Percentiles rank a stretch among this genome's conserved stretches.
phyloP scores from a whole-genome alignment of 148 eudicot genomes.

The Vaccinium corymbosum region DNA sequence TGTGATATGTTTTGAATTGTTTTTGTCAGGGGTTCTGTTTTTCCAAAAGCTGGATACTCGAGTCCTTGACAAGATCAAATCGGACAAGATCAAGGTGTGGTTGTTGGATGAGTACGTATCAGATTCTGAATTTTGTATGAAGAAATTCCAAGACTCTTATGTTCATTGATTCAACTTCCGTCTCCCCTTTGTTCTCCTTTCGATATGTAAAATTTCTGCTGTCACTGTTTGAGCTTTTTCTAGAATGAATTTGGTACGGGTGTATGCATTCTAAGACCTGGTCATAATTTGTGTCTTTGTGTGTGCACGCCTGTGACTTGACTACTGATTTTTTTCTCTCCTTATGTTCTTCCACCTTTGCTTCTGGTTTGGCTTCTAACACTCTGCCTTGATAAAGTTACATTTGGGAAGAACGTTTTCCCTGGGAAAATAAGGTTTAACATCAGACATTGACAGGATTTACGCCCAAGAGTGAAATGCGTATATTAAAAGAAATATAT shows the following conservation, averaged over 20 bases:
- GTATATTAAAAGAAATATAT: not conserved
- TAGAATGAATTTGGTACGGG: not conserved
- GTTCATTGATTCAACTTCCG: not conserved
- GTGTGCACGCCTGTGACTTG: not conserved
- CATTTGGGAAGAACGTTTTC: not conserved
- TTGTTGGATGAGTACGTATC: not conserved
- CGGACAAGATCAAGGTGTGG: not conserved
- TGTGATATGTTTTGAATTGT: not conserved
- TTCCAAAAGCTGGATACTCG: constrained; percentile 8
- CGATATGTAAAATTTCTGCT: not conserved
- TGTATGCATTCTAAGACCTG: not conserved
- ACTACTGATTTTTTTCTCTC: not conserved
- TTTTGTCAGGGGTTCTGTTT: constrained; percentile 4
- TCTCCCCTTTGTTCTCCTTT: not conserved
- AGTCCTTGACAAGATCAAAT: constrained; percentile 2
- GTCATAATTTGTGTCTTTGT: not conserved
- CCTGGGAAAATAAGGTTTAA: not conserved
- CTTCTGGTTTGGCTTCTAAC: not conserved
- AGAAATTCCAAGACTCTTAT: not conserved
- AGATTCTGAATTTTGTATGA: not conserved
- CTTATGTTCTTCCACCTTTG: not conserved
- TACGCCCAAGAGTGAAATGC: not conserved
- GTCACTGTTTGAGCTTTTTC: not conserved
- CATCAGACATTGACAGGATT: not conserved
- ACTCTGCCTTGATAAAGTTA: not conserved